Evolutionary conservation across 129 eudicot species (phyloP).

Genomic region (Centaurea solstitialis): DNA sequence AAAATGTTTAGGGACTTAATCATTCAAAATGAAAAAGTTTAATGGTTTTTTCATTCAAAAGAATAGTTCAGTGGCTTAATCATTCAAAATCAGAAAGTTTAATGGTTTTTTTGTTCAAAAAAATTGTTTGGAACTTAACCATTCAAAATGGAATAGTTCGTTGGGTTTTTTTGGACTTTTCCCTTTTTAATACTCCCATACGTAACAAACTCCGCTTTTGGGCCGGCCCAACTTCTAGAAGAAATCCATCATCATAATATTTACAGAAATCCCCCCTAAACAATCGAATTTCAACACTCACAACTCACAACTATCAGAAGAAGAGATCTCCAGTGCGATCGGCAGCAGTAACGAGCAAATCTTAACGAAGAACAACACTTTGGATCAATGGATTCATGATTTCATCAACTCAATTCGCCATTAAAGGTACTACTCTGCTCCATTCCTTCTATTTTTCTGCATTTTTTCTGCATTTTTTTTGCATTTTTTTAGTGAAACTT

Average conservation of each 20-base stretch:
- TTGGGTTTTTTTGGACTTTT: no score
- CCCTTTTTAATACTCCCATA: neutral
- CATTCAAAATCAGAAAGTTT: no score
- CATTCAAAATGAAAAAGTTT: no score
- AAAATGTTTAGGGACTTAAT: no score
- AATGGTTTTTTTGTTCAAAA: no score
- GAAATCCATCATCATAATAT: neutral
- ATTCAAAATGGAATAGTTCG: no score
- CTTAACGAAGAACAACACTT: neutral
- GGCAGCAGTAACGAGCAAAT: neutral
- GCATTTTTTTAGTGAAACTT: neutral
- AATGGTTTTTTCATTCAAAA: no score
- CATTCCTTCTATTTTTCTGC: neutral
- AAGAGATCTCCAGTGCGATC: constrained; percentile 14
- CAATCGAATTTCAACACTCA: neutral
- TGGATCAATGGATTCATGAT: constrained; percentile 5
- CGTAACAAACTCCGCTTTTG: neutral
- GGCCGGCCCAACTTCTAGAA: neutral
- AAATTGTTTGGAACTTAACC: no score
- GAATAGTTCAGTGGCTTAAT: no score
- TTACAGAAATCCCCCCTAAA: constrained; percentile 6
- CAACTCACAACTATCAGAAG: no score
- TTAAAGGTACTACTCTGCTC: constrained; percentile 12
- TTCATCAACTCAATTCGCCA: neutral
- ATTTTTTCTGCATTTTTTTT: no score